Evolutionary conservation across 257 asterid species (phyloP).

Genomic region (Dorcoceras hygrometricum): DNA sequence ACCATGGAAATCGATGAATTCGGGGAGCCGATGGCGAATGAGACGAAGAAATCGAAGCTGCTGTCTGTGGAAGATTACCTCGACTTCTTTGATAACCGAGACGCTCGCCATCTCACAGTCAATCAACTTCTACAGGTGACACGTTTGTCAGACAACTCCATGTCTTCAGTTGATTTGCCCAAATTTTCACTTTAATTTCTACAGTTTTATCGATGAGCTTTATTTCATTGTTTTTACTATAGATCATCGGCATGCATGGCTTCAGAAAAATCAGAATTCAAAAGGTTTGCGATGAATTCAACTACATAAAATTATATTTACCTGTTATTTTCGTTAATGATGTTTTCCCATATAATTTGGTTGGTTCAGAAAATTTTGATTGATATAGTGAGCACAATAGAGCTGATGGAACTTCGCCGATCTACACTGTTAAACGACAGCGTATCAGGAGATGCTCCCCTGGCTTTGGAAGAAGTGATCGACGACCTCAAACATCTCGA

Average conservation of each 20-base stretch:
- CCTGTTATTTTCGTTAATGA: neutral
- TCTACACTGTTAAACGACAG: slow-evolving; percentile 45
- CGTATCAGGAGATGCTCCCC: slow-evolving; percentile 40
- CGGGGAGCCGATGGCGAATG: neutral
- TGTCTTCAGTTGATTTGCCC: neutral
- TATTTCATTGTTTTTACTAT: slow-evolving; percentile 1
- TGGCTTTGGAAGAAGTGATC: slow-evolving; percentile 43
- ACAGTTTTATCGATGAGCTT: slow-evolving; percentile 8
- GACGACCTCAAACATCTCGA: slow-evolving; percentile 47
- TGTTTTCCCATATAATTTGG: neutral
- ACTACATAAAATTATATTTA: slow-evolving; percentile 2
- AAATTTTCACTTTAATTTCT: neutral
- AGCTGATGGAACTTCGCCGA: slow-evolving; percentile 50
- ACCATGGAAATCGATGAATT: slow-evolving; percentile 23
- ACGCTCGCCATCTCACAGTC: slow-evolving; percentile 25
- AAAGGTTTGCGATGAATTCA: slow-evolving; percentile 26
- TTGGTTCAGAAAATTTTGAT: slow-evolving; percentile 35
- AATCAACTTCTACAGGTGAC: slow-evolving; percentile 27
- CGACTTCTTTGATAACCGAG: slow-evolving; percentile 26
- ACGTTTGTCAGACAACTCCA: neutral
- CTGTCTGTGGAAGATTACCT: slow-evolving; percentile 40
- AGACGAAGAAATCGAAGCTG: slow-evolving; percentile 15
- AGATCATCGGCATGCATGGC: slow-evolving; percentile 44
- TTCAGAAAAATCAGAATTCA: slow-evolving; percentile 13
- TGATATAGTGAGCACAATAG: slow-evolving; percentile 45